Base-by-base conservation (phyloP, 805 yeast genomes). In the Lipomyces oligophaga region DNA sequence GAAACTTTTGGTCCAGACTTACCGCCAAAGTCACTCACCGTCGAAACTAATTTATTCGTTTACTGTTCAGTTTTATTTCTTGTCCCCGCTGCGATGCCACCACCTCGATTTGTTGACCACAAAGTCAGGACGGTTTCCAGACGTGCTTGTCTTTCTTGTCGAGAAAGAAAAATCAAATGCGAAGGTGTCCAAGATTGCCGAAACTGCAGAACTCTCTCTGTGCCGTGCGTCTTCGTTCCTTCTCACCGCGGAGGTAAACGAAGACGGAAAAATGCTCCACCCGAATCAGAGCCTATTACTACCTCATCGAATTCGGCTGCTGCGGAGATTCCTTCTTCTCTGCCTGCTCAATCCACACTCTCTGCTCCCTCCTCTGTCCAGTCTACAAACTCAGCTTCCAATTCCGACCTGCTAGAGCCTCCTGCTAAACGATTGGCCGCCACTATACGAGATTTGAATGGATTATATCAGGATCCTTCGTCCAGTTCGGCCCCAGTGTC, bases 141-240 rank as follows among this genome's bases (percentile, higher is more conserved):
- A 47, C 67, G 80, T 38, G 85, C 85, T 0, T 80, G 85, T 60
- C 65, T 80, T 4, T 70, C 78, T 3, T 80, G 85, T 49, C 74
- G 85, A 33, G 82, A 77, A 55, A 78, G 77, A 65, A 80, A 80
- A 57, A 71, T 80, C 52, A 80, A 78, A 55, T 80, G 85, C 62
- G 83, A 80, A 54, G 85, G 85, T 11, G 83, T 43, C 24, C 55
- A 50, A 34, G 43, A 37, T 26, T 50, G 55, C 20, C 34, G 43
- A 11, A 47, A 50, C 26, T 50, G 55, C 31, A 26, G 31, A 19
- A 34, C 41, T 3, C 47, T 46, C 5, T 30, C 35, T 3, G 30
- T 34, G 7, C 39, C 25, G 19, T 50, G 55, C 36, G 43, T 50
- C 28, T 50, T 42, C 31, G 55, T 50, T 28, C 55, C 55, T 3